Conservation (phyloP, 306 rosid genomes). For the Casuarina equisetifolia region DNA sequence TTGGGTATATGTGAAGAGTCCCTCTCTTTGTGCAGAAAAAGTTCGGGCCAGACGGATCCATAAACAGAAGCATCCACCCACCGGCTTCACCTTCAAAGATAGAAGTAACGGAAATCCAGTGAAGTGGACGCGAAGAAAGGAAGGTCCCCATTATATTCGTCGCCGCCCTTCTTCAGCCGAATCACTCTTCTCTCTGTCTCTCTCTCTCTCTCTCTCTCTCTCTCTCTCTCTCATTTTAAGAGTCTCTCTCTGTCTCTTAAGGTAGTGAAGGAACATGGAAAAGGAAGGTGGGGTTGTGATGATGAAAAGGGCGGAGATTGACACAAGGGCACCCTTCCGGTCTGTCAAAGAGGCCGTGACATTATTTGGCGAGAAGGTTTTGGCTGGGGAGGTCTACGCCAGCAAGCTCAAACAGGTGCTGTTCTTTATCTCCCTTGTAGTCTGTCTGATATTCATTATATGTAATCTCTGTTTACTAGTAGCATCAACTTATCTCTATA, state of each 20-base stretch:
- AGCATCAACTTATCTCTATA: no score
- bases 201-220: constrained; percentile 19
- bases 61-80: constrained; percentile 38
- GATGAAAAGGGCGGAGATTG: constrained; percentile 70
- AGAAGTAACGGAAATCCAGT: constrained; percentile 65
- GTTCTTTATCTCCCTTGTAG: background rate
- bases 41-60: constrained; percentile 13
- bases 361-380: constrained; percentile 72
- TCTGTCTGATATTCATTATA: background rate
- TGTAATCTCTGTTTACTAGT: no score
- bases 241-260: background rate
- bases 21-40: constrained; percentile 31
- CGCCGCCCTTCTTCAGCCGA: constrained; percentile 6
- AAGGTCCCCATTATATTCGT: constrained; percentile 46
- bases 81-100: constrained; percentile 44
- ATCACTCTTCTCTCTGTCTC: constrained; percentile 14
- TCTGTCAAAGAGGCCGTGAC: constrained; percentile 92
- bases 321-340: constrained; percentile 70
- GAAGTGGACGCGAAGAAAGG: constrained; percentile 99
- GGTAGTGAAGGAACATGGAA: constrained; percentile 33
- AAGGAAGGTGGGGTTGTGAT: constrained; percentile 36
- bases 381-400: constrained; percentile 69
- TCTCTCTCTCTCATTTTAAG: background rate
- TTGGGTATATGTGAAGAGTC: constrained; percentile 44
- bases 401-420: constrained; percentile 66